Evolutionary conservation across 768 basidiomycete species (phyloP), one percentile per base, ranked within the genome.

Genomic region (Fistulinella prunicolor): DNA sequence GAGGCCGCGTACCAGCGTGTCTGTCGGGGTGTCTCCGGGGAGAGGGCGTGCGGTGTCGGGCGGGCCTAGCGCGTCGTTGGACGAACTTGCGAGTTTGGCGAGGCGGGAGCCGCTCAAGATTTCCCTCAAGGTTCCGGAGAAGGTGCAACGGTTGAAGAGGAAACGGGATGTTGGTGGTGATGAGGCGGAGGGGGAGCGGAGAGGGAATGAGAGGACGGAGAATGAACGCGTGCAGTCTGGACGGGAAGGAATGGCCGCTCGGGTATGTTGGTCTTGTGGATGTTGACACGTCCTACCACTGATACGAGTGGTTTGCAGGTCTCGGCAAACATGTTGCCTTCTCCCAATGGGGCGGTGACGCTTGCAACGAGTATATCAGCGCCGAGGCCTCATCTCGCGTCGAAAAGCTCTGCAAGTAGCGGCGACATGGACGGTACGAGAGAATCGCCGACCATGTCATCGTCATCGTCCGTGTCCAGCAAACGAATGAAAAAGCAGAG

Each of bases 61-160:
- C 14, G 64, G 64, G 0, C 59, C 59, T 5, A 28, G 29, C 12
- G 61, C 63, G 6, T 53, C 59, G 17, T 3, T 61, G 40, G 35
- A 42, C 1, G 52, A 66, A 26, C 34, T 66, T 6, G 26, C 22
- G 16, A 0, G 30, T 17, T 45, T 64, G 1, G 59, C 64, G 10
- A 50, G 54, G 28, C 45, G 54, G n/a, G 32, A 32, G 1, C 48
- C 53, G n/a, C 24, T 49, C 4, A 55, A 37, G 46, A 55, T 57
- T n/a, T 22, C 10, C 5, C 4, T 53, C 6, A 55, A 26, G 34
- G 2, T 56, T 21, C 56, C 54, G 12, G 49, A 22, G 12, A 10
- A 22, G 7, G n/a, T 51, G 47, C 45, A 29, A 9, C 17, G 37
- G 3, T 4, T 36, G 53, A 61, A 65, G 43, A 30, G 61, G 46